Evolutionary conservation across 345 rosid genomes (phyloP).

Genomic region (Boechera divaricarpa): DNA sequence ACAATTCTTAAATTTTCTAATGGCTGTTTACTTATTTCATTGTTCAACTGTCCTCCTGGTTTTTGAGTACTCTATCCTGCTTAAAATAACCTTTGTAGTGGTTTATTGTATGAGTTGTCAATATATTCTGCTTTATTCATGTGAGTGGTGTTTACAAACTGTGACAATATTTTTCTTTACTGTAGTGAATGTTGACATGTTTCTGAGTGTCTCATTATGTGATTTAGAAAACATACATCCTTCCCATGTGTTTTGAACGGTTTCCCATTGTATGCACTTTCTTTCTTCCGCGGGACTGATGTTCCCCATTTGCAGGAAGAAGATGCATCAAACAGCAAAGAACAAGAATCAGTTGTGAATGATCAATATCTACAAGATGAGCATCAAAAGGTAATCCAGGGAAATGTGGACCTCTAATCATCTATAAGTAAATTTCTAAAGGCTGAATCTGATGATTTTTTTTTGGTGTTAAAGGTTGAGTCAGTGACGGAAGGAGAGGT

Average conservation of each 20-base stretch:
- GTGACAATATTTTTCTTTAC: not conserved
- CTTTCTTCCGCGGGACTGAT: constrained; percentile 4
- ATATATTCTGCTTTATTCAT: constrained; percentile 7
- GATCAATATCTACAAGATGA: constrained; percentile 49
- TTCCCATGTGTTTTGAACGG: not conserved
- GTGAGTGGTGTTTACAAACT: not conserved
- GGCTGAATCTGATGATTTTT: constrained; percentile 11
- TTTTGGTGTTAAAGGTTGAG: constrained; percentile 53
- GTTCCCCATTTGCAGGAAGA: constrained; percentile 50
- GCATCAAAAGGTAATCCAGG: constrained; percentile 51
- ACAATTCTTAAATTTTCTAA: not conserved
- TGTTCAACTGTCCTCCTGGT: not conserved
- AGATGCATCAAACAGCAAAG: constrained; percentile 47
- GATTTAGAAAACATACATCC: not conserved
- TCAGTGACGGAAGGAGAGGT: constrained; percentile 55
- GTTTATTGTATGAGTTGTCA: not conserved
- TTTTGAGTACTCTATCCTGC: not conserved
- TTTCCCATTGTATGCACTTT: not conserved
- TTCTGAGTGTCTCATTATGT: constrained; percentile 1
- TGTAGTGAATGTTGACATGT: constrained; percentile 12
- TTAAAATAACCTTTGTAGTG: not conserved
- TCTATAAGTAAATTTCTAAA: not conserved
- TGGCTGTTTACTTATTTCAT: not conserved
- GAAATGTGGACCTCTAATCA: not conserved
- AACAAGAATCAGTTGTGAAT: constrained; percentile 51